Evolutionary conservation across 2,329 filamentous ascomycete species (phyloP).

Genomic region (Aureobasidium pullulans): DNA sequence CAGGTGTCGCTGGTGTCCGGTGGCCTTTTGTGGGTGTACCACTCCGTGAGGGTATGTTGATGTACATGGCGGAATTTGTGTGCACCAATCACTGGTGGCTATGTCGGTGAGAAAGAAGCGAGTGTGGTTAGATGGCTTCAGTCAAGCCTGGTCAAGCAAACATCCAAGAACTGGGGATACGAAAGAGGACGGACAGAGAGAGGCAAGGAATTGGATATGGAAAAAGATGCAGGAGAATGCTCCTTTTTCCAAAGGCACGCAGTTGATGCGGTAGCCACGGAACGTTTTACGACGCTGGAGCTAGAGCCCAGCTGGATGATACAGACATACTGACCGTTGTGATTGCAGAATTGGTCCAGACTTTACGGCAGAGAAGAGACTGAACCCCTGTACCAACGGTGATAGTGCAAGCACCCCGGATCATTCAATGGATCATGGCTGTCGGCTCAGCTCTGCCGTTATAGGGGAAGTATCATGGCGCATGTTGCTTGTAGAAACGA

Average conservation of each 20-base stretch:
- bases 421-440: background rate
- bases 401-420: background rate
- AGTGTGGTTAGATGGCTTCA: background rate
- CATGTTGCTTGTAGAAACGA: background rate
- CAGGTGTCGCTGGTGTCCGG: background rate
- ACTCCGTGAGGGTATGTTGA: background rate
- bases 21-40: background rate
- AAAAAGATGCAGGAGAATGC: background rate
- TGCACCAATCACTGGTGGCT: background rate
- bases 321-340: constrained; percentile 1
- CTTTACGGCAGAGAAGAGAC: background rate
- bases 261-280: background rate
- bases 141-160: background rate
- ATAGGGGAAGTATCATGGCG: background rate
- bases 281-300: background rate
- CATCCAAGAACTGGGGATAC: too few species aligned
- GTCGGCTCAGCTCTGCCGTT: background rate
- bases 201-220: too few species aligned
- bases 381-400: constrained; percentile 1
- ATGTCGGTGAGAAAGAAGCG: background rate
- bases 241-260: background rate
- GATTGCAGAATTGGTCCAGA: background rate
- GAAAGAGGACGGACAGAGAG: background rate
- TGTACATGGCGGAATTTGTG: background rate
- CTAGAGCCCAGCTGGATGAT: background rate